phyloP scores from a whole-genome alignment of 257 asterid genomes.

The Ilex aquifolium region DNA sequence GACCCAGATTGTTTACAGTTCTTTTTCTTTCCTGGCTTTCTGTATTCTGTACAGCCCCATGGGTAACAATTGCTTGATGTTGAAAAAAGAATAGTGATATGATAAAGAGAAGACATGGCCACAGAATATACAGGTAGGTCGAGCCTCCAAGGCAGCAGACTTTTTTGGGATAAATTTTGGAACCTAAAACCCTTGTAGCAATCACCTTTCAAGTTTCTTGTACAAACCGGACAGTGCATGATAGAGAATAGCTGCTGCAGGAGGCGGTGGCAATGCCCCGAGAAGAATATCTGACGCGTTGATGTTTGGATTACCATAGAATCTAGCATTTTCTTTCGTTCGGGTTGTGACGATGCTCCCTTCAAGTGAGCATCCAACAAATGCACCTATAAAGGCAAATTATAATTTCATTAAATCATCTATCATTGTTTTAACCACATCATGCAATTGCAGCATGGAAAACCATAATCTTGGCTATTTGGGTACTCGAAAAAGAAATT shows the following conservation, averaged over 20 bases:
- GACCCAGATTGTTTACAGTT: too few species aligned
- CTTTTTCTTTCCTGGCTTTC: too few species aligned
- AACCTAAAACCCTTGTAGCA: background rate
- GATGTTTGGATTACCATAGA: slow-evolving; percentile 72
- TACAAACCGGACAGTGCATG: slow-evolving; percentile 66
- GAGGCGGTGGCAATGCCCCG: slow-evolving; percentile 81
- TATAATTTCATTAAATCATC: background rate
- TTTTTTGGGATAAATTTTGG: too few species aligned
- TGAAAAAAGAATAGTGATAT: background rate
- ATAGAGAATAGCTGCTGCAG: slow-evolving; percentile 85
- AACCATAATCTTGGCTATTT: background rate
- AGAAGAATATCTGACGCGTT: slow-evolving; percentile 61
- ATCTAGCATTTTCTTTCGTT: slow-evolving; percentile 59
- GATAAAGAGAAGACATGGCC: background rate
- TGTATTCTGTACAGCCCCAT: too few species aligned
- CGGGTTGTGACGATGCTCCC: slow-evolving; percentile 87
- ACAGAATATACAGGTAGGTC: background rate
- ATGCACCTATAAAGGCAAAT: slow-evolving; percentile 62
- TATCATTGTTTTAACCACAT: too few species aligned
- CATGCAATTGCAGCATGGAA: background rate
- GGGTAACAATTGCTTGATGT: too few species aligned
- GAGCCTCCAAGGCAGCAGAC: background rate
- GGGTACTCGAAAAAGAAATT: background rate
- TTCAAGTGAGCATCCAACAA: slow-evolving; percentile 88
- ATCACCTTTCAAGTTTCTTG: slow-evolving; percentile 40